phyloP scores from a whole-genome alignment of 2,329 filamentous ascomycete species.

The Apiospora saccharicola region DNA sequence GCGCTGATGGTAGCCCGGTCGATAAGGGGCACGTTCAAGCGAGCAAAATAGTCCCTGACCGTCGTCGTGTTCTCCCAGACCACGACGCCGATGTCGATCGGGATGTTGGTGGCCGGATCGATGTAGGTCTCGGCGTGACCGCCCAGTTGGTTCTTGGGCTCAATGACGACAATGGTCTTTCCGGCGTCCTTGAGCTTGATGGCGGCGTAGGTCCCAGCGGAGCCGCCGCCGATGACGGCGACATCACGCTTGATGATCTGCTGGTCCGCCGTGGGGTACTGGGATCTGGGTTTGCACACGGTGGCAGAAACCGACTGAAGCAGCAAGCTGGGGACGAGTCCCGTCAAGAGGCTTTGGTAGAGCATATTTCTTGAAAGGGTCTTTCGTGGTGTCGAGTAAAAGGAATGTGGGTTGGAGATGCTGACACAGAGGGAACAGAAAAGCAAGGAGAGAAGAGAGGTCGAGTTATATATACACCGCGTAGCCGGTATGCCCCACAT shows the following conservation, averaged over 20 bases:
- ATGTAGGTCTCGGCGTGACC: conserved; percentile 25
- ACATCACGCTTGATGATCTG: conserved; percentile 12
- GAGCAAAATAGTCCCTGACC: conserved; percentile 22
- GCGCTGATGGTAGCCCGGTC: neutral
- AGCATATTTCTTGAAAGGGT: neutral
- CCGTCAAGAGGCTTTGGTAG: neutral
- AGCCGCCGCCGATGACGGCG: conserved; percentile 25
- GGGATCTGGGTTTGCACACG: neutral
- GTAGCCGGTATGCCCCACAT: neutral
- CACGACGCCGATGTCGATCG: conserved; percentile 24
- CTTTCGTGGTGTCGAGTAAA: neutral
- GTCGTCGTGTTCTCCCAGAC: conserved; percentile 17
- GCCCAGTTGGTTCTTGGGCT: conserved; percentile 20
- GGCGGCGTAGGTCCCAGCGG: conserved; percentile 21
- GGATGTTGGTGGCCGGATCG: conserved; percentile 11
- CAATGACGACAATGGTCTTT: conserved; percentile 22
- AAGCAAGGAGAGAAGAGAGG: neutral
- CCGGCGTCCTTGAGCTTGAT: conserved; percentile 18
- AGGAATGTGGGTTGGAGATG: neutral
- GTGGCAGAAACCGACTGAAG: neutral
- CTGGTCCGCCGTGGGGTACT: neutral
- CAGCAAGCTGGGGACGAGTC: neutral
- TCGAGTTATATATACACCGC: neutral
- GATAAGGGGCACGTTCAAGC: conserved; percentile 12
- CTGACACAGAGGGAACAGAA: neutral